Evolutionary conservation across 1,284 basidiomycete species (phyloP).

Genomic region (Gymnopus androsaceus): DNA sequence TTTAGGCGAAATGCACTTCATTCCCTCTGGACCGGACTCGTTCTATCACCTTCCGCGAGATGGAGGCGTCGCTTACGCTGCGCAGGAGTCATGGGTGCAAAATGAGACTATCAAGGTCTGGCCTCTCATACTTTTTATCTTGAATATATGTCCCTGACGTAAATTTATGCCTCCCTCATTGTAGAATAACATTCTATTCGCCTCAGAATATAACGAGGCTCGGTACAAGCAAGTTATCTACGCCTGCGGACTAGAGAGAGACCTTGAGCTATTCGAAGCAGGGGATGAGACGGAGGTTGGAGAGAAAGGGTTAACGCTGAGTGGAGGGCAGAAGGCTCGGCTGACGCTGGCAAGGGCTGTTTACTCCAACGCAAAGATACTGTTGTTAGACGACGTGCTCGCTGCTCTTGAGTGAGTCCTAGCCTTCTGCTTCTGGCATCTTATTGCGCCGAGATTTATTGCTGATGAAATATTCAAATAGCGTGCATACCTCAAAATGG

Average conservation of each 20-base stretch:
- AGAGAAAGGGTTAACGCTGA: slow-evolving; percentile 47
- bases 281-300: slow-evolving; percentile 65
- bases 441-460: too few relatives aligned
- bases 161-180: slow-evolving; percentile 24
- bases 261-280: slow-evolving; percentile 61
- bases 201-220: slow-evolving; percentile 67
- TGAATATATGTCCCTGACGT: not conserved
- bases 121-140: too few relatives aligned
- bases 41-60: slow-evolving; percentile 67
- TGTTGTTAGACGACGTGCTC: slow-evolving; percentile 67
- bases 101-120: slow-evolving; percentile 46
- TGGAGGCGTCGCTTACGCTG: slow-evolving; percentile 72
- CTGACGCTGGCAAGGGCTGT: slow-evolving; percentile 73
- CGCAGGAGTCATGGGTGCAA: slow-evolving; percentile 80
- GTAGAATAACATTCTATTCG: slow-evolving; percentile 82
- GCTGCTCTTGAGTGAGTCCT: slow-evolving; percentile 50
- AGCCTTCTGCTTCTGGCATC: not conserved
- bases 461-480: not conserved
- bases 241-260: slow-evolving; percentile 58
- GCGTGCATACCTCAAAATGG: slow-evolving; percentile 70
- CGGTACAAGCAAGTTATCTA: slow-evolving; percentile 69
- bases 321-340: slow-evolving; percentile 76
- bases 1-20: slow-evolving; percentile 62
- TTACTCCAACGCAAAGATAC: slow-evolving; percentile 60
- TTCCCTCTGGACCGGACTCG: slow-evolving; percentile 53